phyloP scores from a whole-genome alignment of 73 alveolate species.

The Tetrahymena malaccensis region DNA sequence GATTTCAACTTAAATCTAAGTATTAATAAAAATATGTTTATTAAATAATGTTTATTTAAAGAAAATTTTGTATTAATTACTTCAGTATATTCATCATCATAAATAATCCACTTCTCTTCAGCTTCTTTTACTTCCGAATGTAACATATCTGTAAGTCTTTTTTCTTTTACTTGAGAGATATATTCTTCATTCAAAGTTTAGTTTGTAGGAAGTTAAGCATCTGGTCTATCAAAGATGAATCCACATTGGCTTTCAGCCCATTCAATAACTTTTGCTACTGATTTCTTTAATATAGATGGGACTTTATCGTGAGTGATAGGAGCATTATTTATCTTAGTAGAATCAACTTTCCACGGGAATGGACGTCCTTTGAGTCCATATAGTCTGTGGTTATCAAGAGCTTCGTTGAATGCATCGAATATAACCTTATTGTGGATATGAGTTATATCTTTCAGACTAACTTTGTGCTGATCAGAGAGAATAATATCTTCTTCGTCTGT shows the following conservation, averaged over 20 bases:
- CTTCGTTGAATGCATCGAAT: constrained; percentile 80
- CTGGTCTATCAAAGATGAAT: background rate
- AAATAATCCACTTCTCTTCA: constrained; percentile 42
- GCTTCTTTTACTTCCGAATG: constrained; percentile 37
- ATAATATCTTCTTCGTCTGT: background rate
- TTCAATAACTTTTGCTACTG: background rate
- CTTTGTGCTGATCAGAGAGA: background rate
- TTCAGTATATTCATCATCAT: constrained; percentile 53
- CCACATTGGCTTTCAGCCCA: constrained; percentile 44
- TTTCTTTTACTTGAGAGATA: constrained; percentile 34
- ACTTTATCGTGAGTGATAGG: background rate
- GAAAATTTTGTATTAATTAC: background rate
- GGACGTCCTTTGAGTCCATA: constrained; percentile 84
- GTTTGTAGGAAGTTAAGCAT: background rate
- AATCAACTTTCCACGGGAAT: constrained; percentile 62
- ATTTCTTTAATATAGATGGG: background rate
- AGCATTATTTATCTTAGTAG: background rate
- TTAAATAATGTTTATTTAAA: background rate
- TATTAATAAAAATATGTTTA: background rate
- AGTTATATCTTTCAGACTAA: constrained; percentile 7
- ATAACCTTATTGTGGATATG: constrained; percentile 33
- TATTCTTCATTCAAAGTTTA: constrained; percentile 20
- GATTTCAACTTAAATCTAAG: background rate
- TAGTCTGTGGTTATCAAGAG: constrained; percentile 68
- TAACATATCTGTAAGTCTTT: constrained; percentile 40